Evolutionary conservation across 139 green algal genomes (phyloP), one percentile per base, ranked within the genome.

Genomic region (Chlorella sorokiniana): DNA sequence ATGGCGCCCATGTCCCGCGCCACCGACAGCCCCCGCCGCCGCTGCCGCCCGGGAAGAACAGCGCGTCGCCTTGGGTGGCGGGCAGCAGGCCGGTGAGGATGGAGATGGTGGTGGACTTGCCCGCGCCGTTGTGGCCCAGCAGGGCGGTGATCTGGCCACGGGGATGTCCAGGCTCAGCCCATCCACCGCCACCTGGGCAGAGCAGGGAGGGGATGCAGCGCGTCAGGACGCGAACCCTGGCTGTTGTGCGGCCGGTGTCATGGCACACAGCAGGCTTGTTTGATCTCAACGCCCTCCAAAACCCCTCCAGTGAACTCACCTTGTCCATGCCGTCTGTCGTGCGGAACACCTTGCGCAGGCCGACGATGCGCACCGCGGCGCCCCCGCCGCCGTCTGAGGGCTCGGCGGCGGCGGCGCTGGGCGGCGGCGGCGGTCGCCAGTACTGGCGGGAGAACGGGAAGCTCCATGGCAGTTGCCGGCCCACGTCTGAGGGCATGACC

Each of bases 101-200:
- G 79, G 85, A 78, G 59, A 97, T 93, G 67, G 91, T 87, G 40
- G 92, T 94, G 10, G 92, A 95, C 81, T 95, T 96, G 64, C 92
- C 91, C 31, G 91, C 91, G 0, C 92, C 93, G 81, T 96, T 96
- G 83, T 95, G 93, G 0, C 94, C 95, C 52, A 98, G 84, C 62
- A 98, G 86, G 0, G 87, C 94, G 0, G 94, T 97, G 73, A 98
- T 87, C 48, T 90, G 81, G 20, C 93, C 88, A 0, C 37, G 1
- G 70, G 38, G 4, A 94, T 83, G n/a, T 90, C 77, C 67, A 95
- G 41, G 78, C 64, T 78, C 29, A 96, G 73, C 1, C 87, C 87
- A 59, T 95, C 93, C 42, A 97, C 84, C 37, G 94, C 94, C 44
- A 87, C 69, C 69, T 77, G 69, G 3, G 67, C 37, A 33, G 37